Evolutionary conservation across 2,329 filamentous ascomycete genomes (phyloP), one percentile per base, ranked within the genome.

Genomic region (Colletotrichum costaricense): DNA sequence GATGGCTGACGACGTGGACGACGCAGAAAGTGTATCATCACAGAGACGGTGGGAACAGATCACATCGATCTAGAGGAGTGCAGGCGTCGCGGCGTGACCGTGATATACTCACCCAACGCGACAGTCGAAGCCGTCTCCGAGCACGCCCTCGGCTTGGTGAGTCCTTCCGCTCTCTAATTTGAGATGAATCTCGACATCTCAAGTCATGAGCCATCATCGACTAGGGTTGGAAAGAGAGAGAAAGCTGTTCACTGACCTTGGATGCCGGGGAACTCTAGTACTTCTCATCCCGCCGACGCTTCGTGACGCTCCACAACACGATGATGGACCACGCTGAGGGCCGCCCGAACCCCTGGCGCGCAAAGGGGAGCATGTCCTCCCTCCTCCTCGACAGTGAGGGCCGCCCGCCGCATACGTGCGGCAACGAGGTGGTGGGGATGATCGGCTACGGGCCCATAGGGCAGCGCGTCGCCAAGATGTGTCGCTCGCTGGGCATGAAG

Each of bases 361-460:
- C 59, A 22, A 75, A 54, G 19, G 74, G 68, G 2, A 74, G 72
- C 67, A 66, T 77, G 71, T 76, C 73, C 2, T 74, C 68, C 2
- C 59, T 74, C 4, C 74, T 77, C 35, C 67, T 73, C 8, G 73
- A 76, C 56, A 55, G 68, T 7, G 73, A 76, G 3, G 76, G 74
- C n/a, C 58, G 66, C 9, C 75, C 76, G n/a, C 79, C 79, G n/a
- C 72, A 75, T 14, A 75, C 76, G n/a, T 79, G 79, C 59, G 64
- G 67, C 26, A 76, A 78, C n/a, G 79, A 80, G 63, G 77, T 76
- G 4, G 76, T 76, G 7, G 78, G 76, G 11, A 74, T 80, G 30
- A 66, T 80, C n/a, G 79, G 79, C 9, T 77, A 79, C 52, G 79
- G 79, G 3, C 74, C 74, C 19, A 73, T 77, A 22, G 79, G 79